Evolutionary conservation across 192 early-diverging fungal genomes (phyloP), one percentile per base, ranked within the genome.

Genomic region (Cetraspora pellucida): DNA sequence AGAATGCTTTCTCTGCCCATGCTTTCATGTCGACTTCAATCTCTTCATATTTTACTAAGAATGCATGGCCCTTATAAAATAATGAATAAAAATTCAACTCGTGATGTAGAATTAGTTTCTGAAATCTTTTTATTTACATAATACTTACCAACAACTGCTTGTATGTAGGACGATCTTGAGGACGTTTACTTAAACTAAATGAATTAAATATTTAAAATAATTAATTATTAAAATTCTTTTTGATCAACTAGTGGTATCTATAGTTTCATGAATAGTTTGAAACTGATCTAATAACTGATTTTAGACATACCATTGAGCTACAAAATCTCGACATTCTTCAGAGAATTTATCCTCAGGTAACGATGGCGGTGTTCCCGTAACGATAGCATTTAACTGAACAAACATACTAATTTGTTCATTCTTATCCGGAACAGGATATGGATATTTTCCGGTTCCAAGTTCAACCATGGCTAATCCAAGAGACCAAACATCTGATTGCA

Each of bases 401-500:
- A 96, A 95, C 68, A 96, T 87, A 50, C 89, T 91, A 59, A 90
- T 88, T 60, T 85, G 90, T 27, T 63, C 28, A 10, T 43, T 43
- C 58, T 86, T 85, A 31, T 87, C 81, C 31, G 79, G 85, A 59
- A 23, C 19, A 28, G 90, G 89, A 80, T 94, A 98, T 6, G 94
- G 94, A 77, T 93, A 95, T 76, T 87, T 85, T 30, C 94, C 95
- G 16, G 84, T 87, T 28, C 90, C 95, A 60, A 91, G 86, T 82
- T 98, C 96, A 44, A 98, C 83, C 76, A 96, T 85, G 13, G 95
- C 90, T 21, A 98, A 79, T 11, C 96, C 96, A 25, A 98, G 86
- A 9, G 93, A 94, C 96, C 96, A 98, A 14, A 98, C 91, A 79
- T 98, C 96, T 8, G 95, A 96, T 45, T 93, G 88, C 3, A 95